These are phyloP conservation scores for Triadica sebifera DNA, from an alignment of 345 rosid genomes.

Conservation along the genomic window DNA sequence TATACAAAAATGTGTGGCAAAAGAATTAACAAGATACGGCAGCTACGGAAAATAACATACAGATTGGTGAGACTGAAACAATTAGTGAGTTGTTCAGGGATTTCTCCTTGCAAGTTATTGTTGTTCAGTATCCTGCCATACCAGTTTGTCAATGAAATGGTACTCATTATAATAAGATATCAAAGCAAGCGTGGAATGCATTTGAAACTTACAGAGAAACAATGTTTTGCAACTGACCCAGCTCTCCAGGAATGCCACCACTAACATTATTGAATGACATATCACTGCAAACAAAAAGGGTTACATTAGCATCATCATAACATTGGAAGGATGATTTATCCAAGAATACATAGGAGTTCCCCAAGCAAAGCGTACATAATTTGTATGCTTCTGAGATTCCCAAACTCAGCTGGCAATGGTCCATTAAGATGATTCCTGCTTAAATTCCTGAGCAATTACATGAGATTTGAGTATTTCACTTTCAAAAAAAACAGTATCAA, in stretches of 20 bases:
- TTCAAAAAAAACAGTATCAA: neutral
- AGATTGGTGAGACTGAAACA: slow-evolving; percentile 68
- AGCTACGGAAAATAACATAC: slow-evolving; percentile 37
- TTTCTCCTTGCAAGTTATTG: slow-evolving; percentile 68
- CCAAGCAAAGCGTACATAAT: slow-evolving; percentile 43
- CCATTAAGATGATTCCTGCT: slow-evolving; percentile 68
- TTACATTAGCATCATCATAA: neutral
- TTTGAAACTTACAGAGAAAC: slow-evolving; percentile 58
- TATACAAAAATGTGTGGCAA: neutral
- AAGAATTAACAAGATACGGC: neutral
- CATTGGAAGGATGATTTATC: neutral
- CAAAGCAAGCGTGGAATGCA: slow-evolving; percentile 9
- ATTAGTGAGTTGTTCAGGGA: slow-evolving; percentile 76
- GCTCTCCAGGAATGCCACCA: slow-evolving; percentile 65
- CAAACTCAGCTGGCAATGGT: slow-evolving; percentile 67
- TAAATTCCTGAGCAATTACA: slow-evolving; percentile 49
- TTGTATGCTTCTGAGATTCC: slow-evolving; percentile 78
- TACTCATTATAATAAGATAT: neutral
- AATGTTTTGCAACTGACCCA: slow-evolving; percentile 82
- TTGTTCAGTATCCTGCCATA: slow-evolving; percentile 65
- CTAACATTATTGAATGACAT: slow-evolving; percentile 69
- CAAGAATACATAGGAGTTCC: neutral
- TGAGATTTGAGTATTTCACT: neutral
- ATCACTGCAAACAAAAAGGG: slow-evolving; percentile 42
- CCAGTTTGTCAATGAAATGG: neutral